These are phyloP conservation scores for Macrolepiota dolichaula DNA, from an alignment of 768 basidiomycete genomes.

Conservation along the genomic window DNA sequence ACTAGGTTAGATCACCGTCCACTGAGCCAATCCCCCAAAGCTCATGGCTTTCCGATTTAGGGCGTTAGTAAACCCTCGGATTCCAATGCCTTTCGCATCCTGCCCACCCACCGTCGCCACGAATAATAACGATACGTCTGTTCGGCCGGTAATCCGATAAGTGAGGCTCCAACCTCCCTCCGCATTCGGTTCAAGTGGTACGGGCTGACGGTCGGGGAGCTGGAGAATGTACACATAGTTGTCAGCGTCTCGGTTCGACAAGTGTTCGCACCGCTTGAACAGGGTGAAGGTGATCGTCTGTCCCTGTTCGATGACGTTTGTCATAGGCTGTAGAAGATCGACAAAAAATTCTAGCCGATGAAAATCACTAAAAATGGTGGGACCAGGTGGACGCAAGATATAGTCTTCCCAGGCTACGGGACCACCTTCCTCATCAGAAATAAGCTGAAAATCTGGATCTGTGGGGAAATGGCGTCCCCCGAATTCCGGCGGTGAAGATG, in stretches of 20 bases:
- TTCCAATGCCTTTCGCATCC: slow-evolving; percentile 39
- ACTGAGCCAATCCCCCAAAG: slow-evolving; percentile 32
- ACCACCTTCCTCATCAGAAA: slow-evolving; percentile 34
- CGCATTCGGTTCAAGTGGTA: slow-evolving; percentile 30
- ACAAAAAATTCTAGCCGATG: slow-evolving; percentile 30
- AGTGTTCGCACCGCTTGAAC: slow-evolving; percentile 44
- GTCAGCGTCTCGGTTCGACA: slow-evolving; percentile 36
- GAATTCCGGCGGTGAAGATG: slow-evolving; percentile 38
- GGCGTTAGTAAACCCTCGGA: slow-evolving; percentile 26
- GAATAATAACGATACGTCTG: slow-evolving; percentile 31
- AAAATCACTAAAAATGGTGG: slow-evolving; percentile 32
- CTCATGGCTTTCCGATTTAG: slow-evolving; percentile 36
- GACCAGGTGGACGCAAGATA: slow-evolving; percentile 37
- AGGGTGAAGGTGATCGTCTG: slow-evolving; percentile 34
- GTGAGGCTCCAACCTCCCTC: slow-evolving; percentile 40
- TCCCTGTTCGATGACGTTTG: slow-evolving; percentile 29
- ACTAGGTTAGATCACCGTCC: slow-evolving; percentile 26
- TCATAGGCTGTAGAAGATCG: slow-evolving; percentile 31
- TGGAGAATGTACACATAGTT: slow-evolving; percentile 39
- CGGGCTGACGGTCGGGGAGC: slow-evolving; percentile 27
- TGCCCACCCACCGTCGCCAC: slow-evolving; percentile 30
- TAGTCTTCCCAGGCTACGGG: slow-evolving; percentile 42
- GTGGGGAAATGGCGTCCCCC: slow-evolving; percentile 41
- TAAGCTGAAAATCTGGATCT: slow-evolving; percentile 40
- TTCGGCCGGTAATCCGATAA: slow-evolving; percentile 30